Evolutionary conservation across 2,329 filamentous ascomycete species (phyloP).

Genomic region (Mycosphaerelloides madeirae): DNA sequence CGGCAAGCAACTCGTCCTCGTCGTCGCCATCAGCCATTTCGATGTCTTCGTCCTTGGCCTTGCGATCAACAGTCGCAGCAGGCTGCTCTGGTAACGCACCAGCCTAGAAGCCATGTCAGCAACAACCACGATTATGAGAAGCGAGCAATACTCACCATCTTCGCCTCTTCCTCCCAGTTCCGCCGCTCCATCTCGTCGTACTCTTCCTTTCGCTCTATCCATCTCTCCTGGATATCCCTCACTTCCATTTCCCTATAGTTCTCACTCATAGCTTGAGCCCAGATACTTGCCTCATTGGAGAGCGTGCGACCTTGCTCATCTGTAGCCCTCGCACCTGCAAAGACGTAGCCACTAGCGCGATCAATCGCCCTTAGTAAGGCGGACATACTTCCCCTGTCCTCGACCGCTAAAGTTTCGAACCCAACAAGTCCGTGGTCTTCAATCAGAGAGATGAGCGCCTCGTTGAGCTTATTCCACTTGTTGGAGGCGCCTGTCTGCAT

Average conservation of each 20-base stretch:
- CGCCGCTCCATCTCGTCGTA: constrained; percentile 75
- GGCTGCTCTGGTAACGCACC: constrained; percentile 26
- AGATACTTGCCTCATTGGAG: constrained; percentile 58
- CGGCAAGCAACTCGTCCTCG: constrained; percentile 26
- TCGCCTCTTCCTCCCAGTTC: constrained; percentile 68
- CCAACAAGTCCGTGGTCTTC: constrained; percentile 85
- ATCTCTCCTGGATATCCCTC: constrained; percentile 88
- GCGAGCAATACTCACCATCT: constrained; percentile 25
- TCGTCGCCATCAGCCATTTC: constrained; percentile 19
- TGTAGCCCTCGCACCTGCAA: constrained; percentile 82
- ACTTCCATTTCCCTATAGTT: constrained; percentile 67
- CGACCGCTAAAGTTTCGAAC: constrained; percentile 90
- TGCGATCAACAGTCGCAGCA: constrained; percentile 22
- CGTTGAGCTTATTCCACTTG: constrained; percentile 81
- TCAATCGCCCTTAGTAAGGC: constrained; percentile 83
- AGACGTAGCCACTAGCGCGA: constrained; percentile 85
- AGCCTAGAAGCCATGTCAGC: constrained; percentile 4
- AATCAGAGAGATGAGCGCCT: constrained; percentile 79
- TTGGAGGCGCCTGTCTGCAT: constrained; percentile 44
- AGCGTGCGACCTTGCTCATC: constrained; percentile 58
- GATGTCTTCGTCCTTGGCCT: constrained; percentile 17
- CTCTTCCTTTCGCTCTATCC: constrained; percentile 85
- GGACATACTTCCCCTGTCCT: constrained; percentile 98
- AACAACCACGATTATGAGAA: neutral
- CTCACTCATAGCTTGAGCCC: constrained; percentile 87